These are phyloP conservation scores for Ophiostoma pallidulum DNA, from an alignment of 2,329 filamentous ascomycete species.

Conservation along the genomic window DNA sequence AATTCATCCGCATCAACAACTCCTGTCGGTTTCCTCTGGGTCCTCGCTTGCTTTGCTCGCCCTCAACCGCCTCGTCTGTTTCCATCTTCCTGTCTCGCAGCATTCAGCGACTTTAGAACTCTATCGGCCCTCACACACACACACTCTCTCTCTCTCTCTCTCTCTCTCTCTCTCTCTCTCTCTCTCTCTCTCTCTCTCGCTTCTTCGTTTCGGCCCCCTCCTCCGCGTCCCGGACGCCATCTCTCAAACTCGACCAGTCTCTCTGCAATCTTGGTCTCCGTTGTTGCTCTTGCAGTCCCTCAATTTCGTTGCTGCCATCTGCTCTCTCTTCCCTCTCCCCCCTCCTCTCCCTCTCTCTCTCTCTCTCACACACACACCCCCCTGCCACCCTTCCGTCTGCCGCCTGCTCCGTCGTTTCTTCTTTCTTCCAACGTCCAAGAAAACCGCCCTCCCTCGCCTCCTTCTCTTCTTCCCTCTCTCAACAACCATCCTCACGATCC, in stretches of 20 bases:
- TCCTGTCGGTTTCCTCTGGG: background rate
- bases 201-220: constrained; percentile 3
- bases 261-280: constrained; percentile 1
- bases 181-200: constrained; percentile 9
- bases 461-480: constrained; percentile 15
- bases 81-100: constrained; percentile 17
- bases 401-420: background rate
- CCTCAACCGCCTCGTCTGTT: constrained; percentile 22
- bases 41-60: constrained; percentile 9
- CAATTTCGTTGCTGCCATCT: constrained; percentile 2
- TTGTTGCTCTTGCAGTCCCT: background rate
- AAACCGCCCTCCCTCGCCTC: background rate
- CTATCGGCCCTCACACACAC: no score
- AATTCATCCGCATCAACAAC: constrained; percentile 22
- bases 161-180: constrained; percentile 10
- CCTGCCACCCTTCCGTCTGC: background rate
- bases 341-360: background rate
- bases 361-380: background rate
- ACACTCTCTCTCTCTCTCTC: constrained; percentile 10
- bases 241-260: constrained; percentile 2
- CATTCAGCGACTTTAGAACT: no score
- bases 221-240: constrained; percentile 4
- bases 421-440: background rate
- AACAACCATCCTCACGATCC: constrained; percentile 9
- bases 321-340: background rate